Conservation (phyloP, 1,284 basidiomycete genomes). For the Coniferiporia sulphurascens region DNA sequence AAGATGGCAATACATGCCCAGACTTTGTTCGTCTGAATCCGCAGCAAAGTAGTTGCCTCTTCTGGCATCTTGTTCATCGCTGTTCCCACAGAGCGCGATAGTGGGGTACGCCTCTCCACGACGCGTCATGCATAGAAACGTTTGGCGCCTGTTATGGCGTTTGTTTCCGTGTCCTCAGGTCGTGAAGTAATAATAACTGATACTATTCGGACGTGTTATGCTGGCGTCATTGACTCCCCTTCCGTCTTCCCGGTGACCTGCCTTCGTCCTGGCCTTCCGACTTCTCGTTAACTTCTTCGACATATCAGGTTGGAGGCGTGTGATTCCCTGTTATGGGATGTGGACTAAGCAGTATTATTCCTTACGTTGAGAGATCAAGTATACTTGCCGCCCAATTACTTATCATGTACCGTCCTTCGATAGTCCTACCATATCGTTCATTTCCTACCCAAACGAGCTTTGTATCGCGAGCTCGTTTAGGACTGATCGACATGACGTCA, state of each 20-base stretch:
- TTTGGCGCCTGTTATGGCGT: background rate
- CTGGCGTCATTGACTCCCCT: background rate
- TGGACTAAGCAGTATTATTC: too few species aligned
- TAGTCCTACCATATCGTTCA: background rate
- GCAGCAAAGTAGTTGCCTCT: background rate
- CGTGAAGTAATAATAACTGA: background rate
- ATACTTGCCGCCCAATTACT: too few species aligned
- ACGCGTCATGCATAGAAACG: background rate
- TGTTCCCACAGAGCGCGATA: background rate
- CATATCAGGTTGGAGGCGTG: too few species aligned
- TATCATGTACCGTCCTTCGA: background rate
- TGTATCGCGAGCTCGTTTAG: background rate
- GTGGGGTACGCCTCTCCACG: background rate
- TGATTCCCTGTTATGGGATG: too few species aligned
- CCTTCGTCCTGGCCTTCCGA: too few species aligned
- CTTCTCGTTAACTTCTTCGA: too few species aligned
- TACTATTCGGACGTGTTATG: background rate
- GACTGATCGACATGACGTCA: background rate
- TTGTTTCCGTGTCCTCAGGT: background rate
- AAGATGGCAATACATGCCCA: background rate
- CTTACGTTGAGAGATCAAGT: too few species aligned
- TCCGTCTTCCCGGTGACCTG: background rate
- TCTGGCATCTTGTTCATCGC: background rate
- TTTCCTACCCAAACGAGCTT: background rate
- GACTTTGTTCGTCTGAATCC: background rate